Conservation (phyloP, 2,329 filamentous ascomycete species). For the Volutella citrinella region DNA sequence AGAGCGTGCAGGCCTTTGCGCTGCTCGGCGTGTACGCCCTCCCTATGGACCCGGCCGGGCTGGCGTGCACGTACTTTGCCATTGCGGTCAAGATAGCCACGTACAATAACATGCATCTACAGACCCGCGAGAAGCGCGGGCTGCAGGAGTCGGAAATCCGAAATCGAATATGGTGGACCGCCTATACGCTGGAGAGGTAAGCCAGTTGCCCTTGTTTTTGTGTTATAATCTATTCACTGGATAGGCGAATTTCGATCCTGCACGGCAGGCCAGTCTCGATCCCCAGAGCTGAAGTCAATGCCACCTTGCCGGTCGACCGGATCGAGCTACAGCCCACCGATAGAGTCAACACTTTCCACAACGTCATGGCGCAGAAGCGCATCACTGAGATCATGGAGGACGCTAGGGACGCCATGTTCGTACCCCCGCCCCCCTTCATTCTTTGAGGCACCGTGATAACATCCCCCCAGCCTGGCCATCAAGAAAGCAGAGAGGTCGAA, state of each 20-base stretch:
- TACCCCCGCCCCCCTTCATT: too few relatives aligned
- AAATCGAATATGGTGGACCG: constrained; percentile 23
- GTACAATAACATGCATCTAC: constrained; percentile 14
- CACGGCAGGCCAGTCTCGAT: constrained; percentile 20
- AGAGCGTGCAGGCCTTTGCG: constrained; percentile 19
- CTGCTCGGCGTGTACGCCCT: constrained; percentile 18
- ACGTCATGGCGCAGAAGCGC: constrained; percentile 12
- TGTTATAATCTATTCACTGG: background rate
- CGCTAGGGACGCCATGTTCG: constrained; percentile 16
- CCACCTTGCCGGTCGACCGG: constrained; percentile 10
- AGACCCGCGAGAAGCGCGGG: background rate
- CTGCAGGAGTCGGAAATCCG: constrained; percentile 8
- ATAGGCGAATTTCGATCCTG: constrained; percentile 16
- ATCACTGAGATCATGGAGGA: constrained; percentile 21
- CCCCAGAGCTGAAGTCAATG: constrained; percentile 9
- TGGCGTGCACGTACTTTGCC: constrained; percentile 21
- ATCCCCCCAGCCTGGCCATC: constrained; percentile 4
- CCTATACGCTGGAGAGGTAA: constrained; percentile 19
- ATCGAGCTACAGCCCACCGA: constrained; percentile 11
- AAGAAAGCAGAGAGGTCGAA: constrained; percentile 9
- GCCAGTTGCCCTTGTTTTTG: too few relatives aligned
- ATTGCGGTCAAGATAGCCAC: constrained; percentile 19
- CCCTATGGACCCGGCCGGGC: constrained; percentile 16
- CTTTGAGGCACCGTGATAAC: too few relatives aligned
- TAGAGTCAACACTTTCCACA: constrained; percentile 18